Percentiles rank a stretch among this genome's conserved stretches.
Conservation (phyloP, 352 stramenopile genomes). For the Pythium sp. region DNA sequence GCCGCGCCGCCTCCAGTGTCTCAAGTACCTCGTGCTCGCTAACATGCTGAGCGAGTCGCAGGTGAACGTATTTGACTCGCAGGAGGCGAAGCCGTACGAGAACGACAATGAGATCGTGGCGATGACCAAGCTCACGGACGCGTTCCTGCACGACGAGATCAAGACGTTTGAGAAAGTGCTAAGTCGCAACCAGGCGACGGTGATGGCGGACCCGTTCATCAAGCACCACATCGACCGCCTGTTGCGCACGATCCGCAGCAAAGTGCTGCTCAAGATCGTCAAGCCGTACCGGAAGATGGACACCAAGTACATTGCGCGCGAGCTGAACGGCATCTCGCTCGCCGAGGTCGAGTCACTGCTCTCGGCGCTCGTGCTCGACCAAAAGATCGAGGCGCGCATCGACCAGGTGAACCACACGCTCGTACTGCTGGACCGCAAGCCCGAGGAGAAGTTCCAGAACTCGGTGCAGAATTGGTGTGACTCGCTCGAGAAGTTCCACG, state of each 20-base stretch:
- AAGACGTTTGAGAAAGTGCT: conserved; percentile 93
- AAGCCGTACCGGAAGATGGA: conserved; percentile 94
- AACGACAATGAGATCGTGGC: conserved; percentile 94
- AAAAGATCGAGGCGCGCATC: conserved; percentile 89
- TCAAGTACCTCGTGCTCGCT: conserved; percentile 95
- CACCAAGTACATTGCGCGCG: conserved; percentile 86
- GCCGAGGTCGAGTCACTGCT: conserved; percentile 92
- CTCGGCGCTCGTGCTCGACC: conserved; percentile 91
- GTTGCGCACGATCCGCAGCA: conserved; percentile 92
- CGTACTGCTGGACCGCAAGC: conserved; percentile 62
- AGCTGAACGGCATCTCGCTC: conserved; percentile 91
- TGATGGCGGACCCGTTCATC: conserved; percentile 96
- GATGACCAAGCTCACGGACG: conserved; percentile 95
- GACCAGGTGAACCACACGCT: conserved; percentile 88
- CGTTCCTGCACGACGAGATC: conserved; percentile 95
- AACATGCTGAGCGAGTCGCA: conserved; percentile 94
- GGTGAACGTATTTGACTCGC: conserved; percentile 95
- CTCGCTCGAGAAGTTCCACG: conserved; percentile 66
- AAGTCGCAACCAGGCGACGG: conserved; percentile 72
- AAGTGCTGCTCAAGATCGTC: conserved; percentile 93
- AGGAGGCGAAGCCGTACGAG: conserved; percentile 91
- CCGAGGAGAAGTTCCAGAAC: conserved; percentile 69
- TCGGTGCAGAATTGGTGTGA: conserved; percentile 65
- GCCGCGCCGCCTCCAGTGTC: conserved; percentile 84
- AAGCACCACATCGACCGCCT: conserved; percentile 94